Percentiles rank a stretch among this genome's conserved stretches.
These are phyloP conservation scores for Garcia nutans DNA, from an alignment of 345 rosid species.

Conservation along the genomic window DNA sequence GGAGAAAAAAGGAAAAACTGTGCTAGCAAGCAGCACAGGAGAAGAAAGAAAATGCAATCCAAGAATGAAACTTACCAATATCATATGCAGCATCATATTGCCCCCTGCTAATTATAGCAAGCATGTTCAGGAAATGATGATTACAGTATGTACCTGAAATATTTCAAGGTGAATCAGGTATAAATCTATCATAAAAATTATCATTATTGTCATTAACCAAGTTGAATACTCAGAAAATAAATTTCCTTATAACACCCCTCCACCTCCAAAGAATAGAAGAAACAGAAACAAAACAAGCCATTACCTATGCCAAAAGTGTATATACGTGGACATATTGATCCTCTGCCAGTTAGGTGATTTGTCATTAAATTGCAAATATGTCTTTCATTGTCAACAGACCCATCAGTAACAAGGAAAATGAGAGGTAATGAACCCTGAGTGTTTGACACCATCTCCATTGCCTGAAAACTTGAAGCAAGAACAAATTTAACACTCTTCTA, in stretches of 20 bases:
- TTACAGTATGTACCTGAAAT: slow-evolving; percentile 82
- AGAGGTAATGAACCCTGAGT: slow-evolving; percentile 61
- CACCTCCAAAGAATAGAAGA: background rate
- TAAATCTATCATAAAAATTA: background rate
- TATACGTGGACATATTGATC: slow-evolving; percentile 60
- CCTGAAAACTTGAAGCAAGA: slow-evolving; percentile 51
- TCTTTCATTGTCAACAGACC: slow-evolving; percentile 90
- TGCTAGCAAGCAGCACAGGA: background rate
- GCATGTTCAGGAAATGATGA: slow-evolving; percentile 81
- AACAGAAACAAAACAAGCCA: slow-evolving; percentile 9
- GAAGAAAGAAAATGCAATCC: slow-evolving; percentile 2
- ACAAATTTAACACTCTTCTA: background rate
- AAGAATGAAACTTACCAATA: slow-evolving; percentile 46
- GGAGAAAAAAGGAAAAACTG: background rate
- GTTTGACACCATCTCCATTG: slow-evolving; percentile 74
- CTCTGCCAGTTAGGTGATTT: slow-evolving; percentile 48
- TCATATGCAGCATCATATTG: slow-evolving; percentile 65
- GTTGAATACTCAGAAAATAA: too few species aligned
- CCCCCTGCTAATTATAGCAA: slow-evolving; percentile 69
- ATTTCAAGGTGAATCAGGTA: background rate
- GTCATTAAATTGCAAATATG: slow-evolving; percentile 69
- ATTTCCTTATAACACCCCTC: too few species aligned
- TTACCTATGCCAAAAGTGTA: slow-evolving; percentile 83
- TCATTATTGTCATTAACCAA: background rate
- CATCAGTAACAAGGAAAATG: slow-evolving; percentile 86